Evolutionary conservation across 495 filamentous ascomycete genomes (phyloP).

Genomic region (Pseudoneurospora amorphoporcata): DNA sequence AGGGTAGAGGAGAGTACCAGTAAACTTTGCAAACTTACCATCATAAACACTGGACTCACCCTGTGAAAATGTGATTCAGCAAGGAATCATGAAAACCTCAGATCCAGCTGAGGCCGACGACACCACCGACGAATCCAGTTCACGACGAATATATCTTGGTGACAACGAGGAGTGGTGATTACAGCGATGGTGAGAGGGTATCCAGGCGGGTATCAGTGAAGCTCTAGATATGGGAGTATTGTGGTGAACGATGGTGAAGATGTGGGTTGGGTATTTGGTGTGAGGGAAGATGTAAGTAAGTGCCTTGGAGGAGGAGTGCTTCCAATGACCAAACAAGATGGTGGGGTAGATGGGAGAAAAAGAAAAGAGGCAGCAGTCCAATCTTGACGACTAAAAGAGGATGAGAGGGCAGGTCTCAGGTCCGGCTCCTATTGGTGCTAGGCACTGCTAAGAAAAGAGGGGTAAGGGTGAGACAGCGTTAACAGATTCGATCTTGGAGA

Average conservation of each 20-base stretch:
- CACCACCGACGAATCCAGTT: background rate
- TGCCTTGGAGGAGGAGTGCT: background rate
- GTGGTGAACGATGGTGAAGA: background rate
- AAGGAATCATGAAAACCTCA: background rate
- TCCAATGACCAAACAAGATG: background rate
- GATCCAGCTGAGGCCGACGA: background rate
- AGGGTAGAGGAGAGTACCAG: background rate
- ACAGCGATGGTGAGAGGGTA: background rate
- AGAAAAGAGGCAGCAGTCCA: background rate
- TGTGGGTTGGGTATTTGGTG: background rate
- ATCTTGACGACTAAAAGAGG: background rate
- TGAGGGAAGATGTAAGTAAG: background rate
- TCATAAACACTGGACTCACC: background rate
- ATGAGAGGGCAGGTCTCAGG: background rate
- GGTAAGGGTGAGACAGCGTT: background rate
- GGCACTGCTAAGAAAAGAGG: background rate
- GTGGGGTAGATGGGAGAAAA: background rate
- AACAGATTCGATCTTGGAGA: conserved; percentile 13
- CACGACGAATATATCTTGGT: background rate
- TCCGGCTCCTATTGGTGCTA: background rate
- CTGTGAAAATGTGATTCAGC: background rate
- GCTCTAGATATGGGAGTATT: background rate
- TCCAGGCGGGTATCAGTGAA: background rate
- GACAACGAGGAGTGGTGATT: background rate
- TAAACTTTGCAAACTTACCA: background rate